Base-by-base conservation (phyloP, 2,329 filamentous ascomycete genomes). In the Aschersonia sp. region DNA sequence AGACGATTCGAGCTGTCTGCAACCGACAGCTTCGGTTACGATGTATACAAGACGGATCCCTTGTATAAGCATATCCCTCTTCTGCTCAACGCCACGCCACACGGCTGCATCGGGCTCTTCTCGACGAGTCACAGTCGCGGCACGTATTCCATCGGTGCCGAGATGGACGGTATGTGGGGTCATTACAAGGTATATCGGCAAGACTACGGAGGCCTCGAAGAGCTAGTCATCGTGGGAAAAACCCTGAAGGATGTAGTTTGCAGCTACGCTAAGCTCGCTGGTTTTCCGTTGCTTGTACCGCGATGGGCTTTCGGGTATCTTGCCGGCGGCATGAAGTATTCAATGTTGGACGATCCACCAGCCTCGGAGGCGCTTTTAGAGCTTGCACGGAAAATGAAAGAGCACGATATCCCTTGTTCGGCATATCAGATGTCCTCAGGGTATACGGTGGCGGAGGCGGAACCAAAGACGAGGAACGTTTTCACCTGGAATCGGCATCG, bases 151-250 rank as follows among this genome's bases (percentile, higher is more conserved):
- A 69, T 87, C 6, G 83, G 83, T 2, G 77, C 77, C 1, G 83
- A 87, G 60, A 81, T 87, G 62, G 83, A 87, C 56, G 82, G 83
- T 31, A 74, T 86, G 64, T 87, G 82, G 81, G 83, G 83, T 0
- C 75, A 74, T 49, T 86, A 79, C 72, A 86, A 86, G 59, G 79
- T 84, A 22, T 84, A 84, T 55, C 73, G 82, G 6, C 83, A 87
- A 60, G 79, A 83, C 50, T 74, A 81, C 52, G 83, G 83, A 29
- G 83, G 83, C 0, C 66, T 87, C 0, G 83, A 87, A 57, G 75
- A 85, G 62, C 86, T 85, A 53, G 66, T 80, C 29, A 75, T 87
- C 44, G 70, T 84, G 1, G 83, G 82, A 10, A 71, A 71, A 54
- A 85, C 79, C 0, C 63, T 85, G 4, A 71, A 76, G 50, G 82